phyloP scores from a whole-genome alignment of 257 asterid species.

The Linaria vulgaris region DNA sequence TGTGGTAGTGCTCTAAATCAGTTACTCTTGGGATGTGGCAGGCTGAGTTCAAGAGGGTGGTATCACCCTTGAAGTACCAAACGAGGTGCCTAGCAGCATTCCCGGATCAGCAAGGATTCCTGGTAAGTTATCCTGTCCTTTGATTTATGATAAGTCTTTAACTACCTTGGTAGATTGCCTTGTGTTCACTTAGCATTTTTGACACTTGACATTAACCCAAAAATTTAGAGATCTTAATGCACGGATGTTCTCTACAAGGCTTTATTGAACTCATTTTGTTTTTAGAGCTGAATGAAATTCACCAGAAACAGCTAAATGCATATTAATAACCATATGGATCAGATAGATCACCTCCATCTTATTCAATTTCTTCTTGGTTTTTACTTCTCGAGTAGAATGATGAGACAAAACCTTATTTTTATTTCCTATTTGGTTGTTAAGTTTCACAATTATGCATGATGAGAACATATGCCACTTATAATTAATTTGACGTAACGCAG shows the following conservation, averaged over 20 bases:
- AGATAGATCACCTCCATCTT: conserved; percentile 1
- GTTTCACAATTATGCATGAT: conserved; percentile 6
- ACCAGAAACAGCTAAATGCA: not conserved
- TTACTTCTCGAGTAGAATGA: not conserved
- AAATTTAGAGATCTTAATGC: not conserved
- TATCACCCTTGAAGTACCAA: conserved; percentile 91
- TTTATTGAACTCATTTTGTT: conserved; percentile 15
- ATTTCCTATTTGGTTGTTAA: not conserved
- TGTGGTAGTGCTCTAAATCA: conserved; percentile 21
- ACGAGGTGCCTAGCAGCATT: conserved; percentile 97
- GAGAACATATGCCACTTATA: not conserved
- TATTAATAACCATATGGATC: conserved; percentile 11
- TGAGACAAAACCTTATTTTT: not conserved
- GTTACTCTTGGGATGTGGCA: conserved; percentile 34
- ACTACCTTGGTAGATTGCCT: not conserved
- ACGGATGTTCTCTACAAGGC: not conserved
- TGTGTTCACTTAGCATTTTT: conserved; percentile 4
- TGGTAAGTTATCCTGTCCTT: conserved; percentile 50
- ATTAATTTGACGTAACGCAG: not conserved
- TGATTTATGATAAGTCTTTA: not conserved
- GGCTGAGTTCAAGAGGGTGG: conserved; percentile 86
- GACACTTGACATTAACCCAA: not conserved
- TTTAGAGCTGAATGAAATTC: conserved; percentile 11
- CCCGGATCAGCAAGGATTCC: conserved; percentile 96
- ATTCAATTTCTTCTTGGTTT: conserved; percentile 1